phyloP scores from a whole-genome alignment of 2,329 filamentous ascomycete species.

The Monosporascus sp. region DNA sequence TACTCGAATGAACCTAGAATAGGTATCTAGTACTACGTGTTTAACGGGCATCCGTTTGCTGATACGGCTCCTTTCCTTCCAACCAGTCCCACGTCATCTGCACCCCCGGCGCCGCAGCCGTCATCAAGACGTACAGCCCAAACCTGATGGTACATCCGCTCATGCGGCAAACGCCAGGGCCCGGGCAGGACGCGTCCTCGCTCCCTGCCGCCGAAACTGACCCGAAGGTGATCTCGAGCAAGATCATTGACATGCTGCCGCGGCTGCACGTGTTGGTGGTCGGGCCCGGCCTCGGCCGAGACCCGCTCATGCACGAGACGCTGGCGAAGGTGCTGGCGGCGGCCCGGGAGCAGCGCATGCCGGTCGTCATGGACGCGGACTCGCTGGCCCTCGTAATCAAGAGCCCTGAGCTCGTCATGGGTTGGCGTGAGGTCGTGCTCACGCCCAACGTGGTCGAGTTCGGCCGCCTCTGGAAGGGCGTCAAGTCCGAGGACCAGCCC shows the following conservation, averaged over 20 bases:
- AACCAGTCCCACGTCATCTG: conserved; percentile 86
- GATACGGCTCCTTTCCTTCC: neutral
- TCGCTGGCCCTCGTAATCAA: conserved; percentile 74
- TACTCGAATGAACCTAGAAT: neutral
- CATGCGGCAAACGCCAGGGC: conserved; percentile 64
- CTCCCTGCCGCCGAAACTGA: conserved; percentile 48
- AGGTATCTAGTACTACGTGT: neutral
- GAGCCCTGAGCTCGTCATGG: conserved; percentile 69
- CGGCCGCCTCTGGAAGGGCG: conserved; percentile 67
- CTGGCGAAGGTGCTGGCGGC: conserved; percentile 73
- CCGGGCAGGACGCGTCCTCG: conserved; percentile 33
- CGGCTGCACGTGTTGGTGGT: conserved; percentile 90
- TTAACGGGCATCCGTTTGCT: no score
- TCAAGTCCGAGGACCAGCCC: conserved; percentile 48
- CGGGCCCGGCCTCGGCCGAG: conserved; percentile 85
- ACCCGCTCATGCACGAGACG: conserved; percentile 84
- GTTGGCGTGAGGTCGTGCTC: conserved; percentile 78
- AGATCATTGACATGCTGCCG: conserved; percentile 73
- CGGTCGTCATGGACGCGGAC: conserved; percentile 89
- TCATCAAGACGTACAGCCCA: conserved; percentile 96
- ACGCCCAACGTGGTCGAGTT: conserved; percentile 97
- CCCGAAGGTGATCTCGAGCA: conserved; percentile 55
- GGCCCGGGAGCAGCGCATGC: conserved; percentile 65
- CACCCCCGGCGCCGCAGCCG: conserved; percentile 76
- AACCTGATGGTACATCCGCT: conserved; percentile 98